phyloP scores from a whole-genome alignment of 495 filamentous ascomycete genomes.

The Filosporella fistucella region DNA sequence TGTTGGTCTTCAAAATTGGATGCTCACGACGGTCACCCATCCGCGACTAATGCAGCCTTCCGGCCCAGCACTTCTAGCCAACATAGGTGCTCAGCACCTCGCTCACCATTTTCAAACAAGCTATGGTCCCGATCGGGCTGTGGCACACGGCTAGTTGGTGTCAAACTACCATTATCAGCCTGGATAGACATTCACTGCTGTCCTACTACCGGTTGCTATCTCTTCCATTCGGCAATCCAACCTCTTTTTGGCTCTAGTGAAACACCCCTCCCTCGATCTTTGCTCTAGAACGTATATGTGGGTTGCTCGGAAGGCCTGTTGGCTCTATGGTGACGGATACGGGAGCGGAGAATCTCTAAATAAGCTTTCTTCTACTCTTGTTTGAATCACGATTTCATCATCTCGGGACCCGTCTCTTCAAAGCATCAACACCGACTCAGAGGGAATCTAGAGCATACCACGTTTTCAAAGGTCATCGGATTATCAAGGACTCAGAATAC shows the following conservation, averaged over 20 bases:
- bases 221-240: slow-evolving; percentile 33
- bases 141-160: slow-evolving; percentile 36
- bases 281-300: slow-evolving; percentile 16
- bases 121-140: slow-evolving; percentile 37
- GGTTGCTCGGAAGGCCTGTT: slow-evolving; percentile 12
- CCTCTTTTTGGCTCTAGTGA: slow-evolving; percentile 33
- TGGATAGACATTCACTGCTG: slow-evolving; percentile 33
- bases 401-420: slow-evolving; percentile 9
- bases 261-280: slow-evolving; percentile 26
- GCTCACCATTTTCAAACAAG: slow-evolving; percentile 34
- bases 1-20: slow-evolving; percentile 15
- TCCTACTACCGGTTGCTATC: slow-evolving; percentile 39
- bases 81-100: slow-evolving; percentile 17
- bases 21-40: slow-evolving; percentile 10
- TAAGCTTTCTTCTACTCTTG: slow-evolving; percentile 10
- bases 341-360: slow-evolving; percentile 20
- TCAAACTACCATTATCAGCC: slow-evolving; percentile 43
- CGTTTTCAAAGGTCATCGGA: not conserved
- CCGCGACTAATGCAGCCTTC: slow-evolving; percentile 23
- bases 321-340: slow-evolving; percentile 16
- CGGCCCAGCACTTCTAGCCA: slow-evolving; percentile 23
- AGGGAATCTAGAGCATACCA: slow-evolving; percentile 8
- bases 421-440: slow-evolving; percentile 1
- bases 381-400: slow-evolving; percentile 11
- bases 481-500: slow-evolving; percentile 10